phyloP scores from a whole-genome alignment of 2,329 filamentous ascomycete species.

The Aspergillus japonicus region DNA sequence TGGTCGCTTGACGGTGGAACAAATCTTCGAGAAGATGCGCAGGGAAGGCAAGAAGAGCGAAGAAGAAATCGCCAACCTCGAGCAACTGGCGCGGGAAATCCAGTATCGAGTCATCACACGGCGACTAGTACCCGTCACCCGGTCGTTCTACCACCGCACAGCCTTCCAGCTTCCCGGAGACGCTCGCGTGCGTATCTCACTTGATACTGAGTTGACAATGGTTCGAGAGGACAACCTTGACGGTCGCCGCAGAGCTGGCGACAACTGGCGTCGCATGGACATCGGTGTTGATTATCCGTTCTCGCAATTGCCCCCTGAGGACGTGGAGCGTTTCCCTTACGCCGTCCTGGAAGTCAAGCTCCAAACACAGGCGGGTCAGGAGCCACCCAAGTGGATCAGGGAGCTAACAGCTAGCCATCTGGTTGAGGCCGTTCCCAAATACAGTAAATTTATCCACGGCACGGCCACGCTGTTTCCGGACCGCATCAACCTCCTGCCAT shows the following conservation, averaged over 20 bases:
- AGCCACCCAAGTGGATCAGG: conserved; percentile 93
- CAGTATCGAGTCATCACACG: conserved; percentile 91
- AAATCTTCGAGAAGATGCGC: conserved; percentile 94
- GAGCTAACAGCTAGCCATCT: conserved; percentile 90
- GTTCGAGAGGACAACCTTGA: conserved; percentile 92
- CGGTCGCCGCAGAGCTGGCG: conserved; percentile 69
- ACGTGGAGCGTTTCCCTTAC: conserved; percentile 91
- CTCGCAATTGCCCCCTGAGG: conserved; percentile 77
- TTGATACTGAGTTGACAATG: conserved; percentile 96
- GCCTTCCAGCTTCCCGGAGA: conserved; percentile 97
- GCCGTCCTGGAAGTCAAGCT: conserved; percentile 96
- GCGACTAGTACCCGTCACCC: conserved; percentile 81
- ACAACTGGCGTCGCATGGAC: conserved; percentile 96
- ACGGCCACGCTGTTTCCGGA: conserved; percentile 82
- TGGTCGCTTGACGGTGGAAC: conserved; percentile 78
- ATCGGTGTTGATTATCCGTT: conserved; percentile 97
- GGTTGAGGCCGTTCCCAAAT: conserved; percentile 98
- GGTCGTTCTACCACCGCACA: conserved; percentile 97
- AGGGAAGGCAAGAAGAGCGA: conserved; percentile 92
- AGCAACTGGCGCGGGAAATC: conserved; percentile 84
- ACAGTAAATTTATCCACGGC: conserved; percentile 98
- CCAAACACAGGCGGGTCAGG: conserved; percentile 91
- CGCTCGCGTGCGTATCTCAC: conserved; percentile 90
- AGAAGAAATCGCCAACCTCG: conserved; percentile 84
- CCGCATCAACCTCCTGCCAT: conserved; percentile 85